A percentile compares a stretch with the other conserved stretches of the same genome.
phyloP scores from a whole-genome alignment of 192 early-diverging fungal species.

The Rhizophlyctis rosea region DNA sequence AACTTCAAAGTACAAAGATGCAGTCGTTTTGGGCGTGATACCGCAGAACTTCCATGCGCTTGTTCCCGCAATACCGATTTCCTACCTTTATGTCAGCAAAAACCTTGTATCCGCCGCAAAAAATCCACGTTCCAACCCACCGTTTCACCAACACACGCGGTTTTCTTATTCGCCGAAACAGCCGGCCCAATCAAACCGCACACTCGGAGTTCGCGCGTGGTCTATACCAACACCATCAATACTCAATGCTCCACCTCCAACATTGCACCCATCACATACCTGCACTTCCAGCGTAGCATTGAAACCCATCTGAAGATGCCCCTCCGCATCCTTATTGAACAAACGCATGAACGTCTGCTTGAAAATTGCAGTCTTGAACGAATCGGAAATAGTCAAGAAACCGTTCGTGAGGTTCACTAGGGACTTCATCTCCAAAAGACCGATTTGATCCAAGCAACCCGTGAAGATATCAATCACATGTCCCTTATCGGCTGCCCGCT shows the following conservation, averaged over 20 bases:
- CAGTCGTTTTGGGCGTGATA: conserved; percentile 79
- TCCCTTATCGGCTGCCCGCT: conserved; percentile 81
- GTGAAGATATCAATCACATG: conserved; percentile 96
- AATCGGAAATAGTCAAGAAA: conserved; percentile 91
- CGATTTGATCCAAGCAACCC: conserved; percentile 97
- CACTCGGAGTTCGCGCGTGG: conserved; percentile 90
- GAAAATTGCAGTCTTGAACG: conserved; percentile 93
- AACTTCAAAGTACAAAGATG: conserved; percentile 94
- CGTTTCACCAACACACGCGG: conserved; percentile 88
- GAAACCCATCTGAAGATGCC: conserved; percentile 91
- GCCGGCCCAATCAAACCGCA: conserved; percentile 98
- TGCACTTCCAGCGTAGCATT: conserved; percentile 96
- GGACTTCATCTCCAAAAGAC: conserved; percentile 93
- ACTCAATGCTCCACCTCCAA: not conserved
- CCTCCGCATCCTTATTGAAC: conserved; percentile 87
- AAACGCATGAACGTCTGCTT: conserved; percentile 96
- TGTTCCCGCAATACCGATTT: conserved; percentile 96
- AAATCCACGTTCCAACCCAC: conserved; percentile 21
- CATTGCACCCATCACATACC: conserved; percentile 51
- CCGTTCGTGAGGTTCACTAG: conserved; percentile 88
- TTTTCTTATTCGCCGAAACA: conserved; percentile 85
- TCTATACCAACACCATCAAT: conserved; percentile 45
- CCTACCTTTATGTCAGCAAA: conserved; percentile 33
- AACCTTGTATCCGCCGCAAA: not conserved
- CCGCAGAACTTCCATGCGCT: conserved; percentile 94